These are phyloP conservation scores for Fusarium camptoceras DNA, from an alignment of 2,329 filamentous ascomycete species.

Conservation along the genomic window DNA sequence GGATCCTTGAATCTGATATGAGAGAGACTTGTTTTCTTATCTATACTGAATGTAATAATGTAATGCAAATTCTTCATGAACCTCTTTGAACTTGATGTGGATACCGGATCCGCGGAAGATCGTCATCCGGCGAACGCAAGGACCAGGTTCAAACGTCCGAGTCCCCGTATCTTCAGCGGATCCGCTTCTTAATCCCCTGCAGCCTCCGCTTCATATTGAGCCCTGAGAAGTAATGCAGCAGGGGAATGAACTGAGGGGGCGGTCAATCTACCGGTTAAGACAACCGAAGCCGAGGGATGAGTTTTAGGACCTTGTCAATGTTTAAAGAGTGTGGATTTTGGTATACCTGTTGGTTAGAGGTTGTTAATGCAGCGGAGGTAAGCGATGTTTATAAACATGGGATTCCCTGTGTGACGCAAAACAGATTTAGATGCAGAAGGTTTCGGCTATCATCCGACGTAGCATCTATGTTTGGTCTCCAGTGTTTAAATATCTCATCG, in stretches of 20 bases:
- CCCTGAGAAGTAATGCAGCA: not conserved
- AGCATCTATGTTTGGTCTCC: not conserved
- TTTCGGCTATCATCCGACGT: not conserved
- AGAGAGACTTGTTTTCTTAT: not conserved
- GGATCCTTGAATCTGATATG: not conserved
- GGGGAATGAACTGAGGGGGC: not conserved
- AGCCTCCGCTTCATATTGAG: not conserved
- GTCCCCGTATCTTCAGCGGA: not conserved
- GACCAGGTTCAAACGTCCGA: not conserved
- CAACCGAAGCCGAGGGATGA: conserved; percentile 1
- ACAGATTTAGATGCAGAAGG: not conserved
- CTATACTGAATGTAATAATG: conserved; percentile 7
- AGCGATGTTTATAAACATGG: not conserved
- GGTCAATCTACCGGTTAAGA: not conserved
- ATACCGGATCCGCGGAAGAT: conserved; percentile 11
- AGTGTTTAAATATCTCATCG: not conserved
- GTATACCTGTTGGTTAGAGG: not conserved
- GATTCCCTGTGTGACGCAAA: not conserved
- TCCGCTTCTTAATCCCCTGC: not conserved
- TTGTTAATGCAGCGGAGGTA: not conserved
- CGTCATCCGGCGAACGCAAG: conserved; percentile 8
- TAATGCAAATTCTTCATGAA: conserved; percentile 8
- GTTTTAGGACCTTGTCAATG: not conserved
- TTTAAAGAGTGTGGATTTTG: not conserved
- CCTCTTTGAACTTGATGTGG: not conserved